Conservation (phyloP, 139 green algal genomes). For the Tetraselmis striata region DNA sequence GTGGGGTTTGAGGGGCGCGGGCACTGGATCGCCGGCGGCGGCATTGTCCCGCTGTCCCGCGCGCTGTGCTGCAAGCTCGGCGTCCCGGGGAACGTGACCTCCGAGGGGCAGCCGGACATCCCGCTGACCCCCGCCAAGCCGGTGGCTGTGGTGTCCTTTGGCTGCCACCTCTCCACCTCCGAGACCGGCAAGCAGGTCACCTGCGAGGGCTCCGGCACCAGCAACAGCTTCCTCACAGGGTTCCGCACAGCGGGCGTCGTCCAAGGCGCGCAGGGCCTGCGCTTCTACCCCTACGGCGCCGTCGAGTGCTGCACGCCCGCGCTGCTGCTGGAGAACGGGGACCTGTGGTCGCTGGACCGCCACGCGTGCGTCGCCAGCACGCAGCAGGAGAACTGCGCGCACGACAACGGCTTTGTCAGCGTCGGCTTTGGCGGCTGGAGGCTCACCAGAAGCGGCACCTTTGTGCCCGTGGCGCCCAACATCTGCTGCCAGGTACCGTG, state of each 20-base stretch:
- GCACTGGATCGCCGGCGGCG: slow-evolving; percentile 34
- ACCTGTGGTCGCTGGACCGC: slow-evolving; percentile 50
- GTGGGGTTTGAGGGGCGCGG: slow-evolving; percentile 30
- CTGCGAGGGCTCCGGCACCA: slow-evolving; percentile 37
- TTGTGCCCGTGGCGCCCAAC: slow-evolving; percentile 55
- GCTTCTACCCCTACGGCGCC: slow-evolving; percentile 52
- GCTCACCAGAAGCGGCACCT: slow-evolving; percentile 21
- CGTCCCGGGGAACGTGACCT: background rate
- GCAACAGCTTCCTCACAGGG: slow-evolving; percentile 39
- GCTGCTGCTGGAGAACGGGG: slow-evolving; percentile 48
- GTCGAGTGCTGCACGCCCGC: slow-evolving; percentile 62
- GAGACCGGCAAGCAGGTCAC: slow-evolving; percentile 18
- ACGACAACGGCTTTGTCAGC: background rate
- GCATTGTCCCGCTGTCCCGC: slow-evolving; percentile 57
- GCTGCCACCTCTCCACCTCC: slow-evolving; percentile 51
- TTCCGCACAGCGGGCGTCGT: background rate
- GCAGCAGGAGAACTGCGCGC: background rate
- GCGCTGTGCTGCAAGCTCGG: slow-evolving; percentile 59
- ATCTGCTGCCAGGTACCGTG: slow-evolving; percentile 49
- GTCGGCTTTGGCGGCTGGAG: background rate
- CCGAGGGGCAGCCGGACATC: background rate
- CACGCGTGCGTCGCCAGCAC: slow-evolving; percentile 27
- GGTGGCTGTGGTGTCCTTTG: slow-evolving; percentile 54
- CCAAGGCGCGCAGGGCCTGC: background rate
- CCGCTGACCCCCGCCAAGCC: slow-evolving; percentile 10